A percentile compares a stretch with the other conserved stretches of the same genome.
Conservation (phyloP, 306 rosid genomes). For the Carpinus fangiana region DNA sequence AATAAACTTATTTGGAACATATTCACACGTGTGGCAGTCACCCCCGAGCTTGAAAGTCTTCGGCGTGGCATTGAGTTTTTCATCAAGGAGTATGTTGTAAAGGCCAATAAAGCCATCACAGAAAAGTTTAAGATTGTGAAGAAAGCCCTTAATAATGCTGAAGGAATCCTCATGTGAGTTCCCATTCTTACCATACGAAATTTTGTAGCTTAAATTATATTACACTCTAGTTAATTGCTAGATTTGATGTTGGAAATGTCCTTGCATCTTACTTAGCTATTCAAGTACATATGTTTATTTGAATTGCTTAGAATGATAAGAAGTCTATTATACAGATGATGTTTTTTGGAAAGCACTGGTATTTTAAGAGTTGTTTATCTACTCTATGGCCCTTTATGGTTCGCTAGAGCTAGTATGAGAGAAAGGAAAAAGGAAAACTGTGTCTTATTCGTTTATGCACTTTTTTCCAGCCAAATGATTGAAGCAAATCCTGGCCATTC, state of each 20-base stretch:
- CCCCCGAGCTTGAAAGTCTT: constrained; percentile 74
- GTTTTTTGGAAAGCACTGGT: too few relatives aligned
- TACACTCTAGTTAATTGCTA: not conserved
- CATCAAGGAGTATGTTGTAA: constrained; percentile 61
- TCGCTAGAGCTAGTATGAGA: too few relatives aligned
- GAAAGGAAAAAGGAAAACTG: too few relatives aligned
- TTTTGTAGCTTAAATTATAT: constrained; percentile 35
- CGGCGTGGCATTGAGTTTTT: constrained; percentile 71
- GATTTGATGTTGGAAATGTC: not conserved
- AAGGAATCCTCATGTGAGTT: constrained; percentile 73
- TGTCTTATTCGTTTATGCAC: too few relatives aligned
- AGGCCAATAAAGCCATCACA: constrained; percentile 40
- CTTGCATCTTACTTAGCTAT: not conserved
- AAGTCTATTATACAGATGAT: too few relatives aligned
- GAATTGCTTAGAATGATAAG: not conserved
- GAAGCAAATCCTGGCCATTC: too few relatives aligned
- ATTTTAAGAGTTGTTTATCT: too few relatives aligned
- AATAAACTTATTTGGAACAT: constrained; percentile 69
- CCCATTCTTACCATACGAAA: constrained; percentile 21
- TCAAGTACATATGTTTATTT: too few relatives aligned
- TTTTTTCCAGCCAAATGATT: too few relatives aligned
- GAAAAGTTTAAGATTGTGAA: constrained; percentile 70
- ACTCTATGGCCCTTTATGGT: too few relatives aligned
- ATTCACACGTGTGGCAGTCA: constrained; percentile 69
- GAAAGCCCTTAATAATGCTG: constrained; percentile 68